Evolutionary conservation across 1,284 basidiomycete genomes (phyloP).

Genomic region (Athelia sp.): DNA sequence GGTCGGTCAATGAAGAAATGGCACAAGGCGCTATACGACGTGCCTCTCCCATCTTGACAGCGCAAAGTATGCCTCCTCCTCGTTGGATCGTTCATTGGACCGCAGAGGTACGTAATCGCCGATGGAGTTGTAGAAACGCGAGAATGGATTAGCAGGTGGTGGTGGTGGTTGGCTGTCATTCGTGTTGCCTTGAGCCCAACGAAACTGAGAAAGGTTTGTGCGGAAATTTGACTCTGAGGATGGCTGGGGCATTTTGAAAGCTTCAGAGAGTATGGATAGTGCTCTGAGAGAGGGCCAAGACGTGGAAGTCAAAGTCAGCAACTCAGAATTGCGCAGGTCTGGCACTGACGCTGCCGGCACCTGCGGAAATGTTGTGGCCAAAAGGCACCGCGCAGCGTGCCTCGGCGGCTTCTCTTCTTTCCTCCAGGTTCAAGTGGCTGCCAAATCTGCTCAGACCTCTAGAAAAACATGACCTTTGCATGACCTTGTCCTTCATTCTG

Average conservation of each 20-base stretch:
- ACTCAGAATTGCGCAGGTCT: too few relatives aligned
- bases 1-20: not conserved
- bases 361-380: too few relatives aligned
- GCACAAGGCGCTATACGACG: constrained; percentile 10
- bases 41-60: constrained; percentile 87
- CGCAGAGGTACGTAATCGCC: constrained; percentile 88
- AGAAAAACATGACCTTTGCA: too few relatives aligned
- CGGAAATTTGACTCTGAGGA: constrained; percentile 66
- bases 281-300: too few relatives aligned
- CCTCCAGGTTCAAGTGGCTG: too few relatives aligned
- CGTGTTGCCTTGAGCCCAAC: constrained; percentile 75
- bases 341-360: too few relatives aligned
- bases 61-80: constrained; percentile 96
- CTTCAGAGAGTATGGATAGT: too few relatives aligned
- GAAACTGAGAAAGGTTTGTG: constrained; percentile 72
- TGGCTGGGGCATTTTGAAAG: constrained; percentile 14
- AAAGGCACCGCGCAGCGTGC: too few relatives aligned
- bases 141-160: constrained; percentile 48
- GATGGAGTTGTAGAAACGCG: constrained; percentile 72
- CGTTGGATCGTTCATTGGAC: constrained; percentile 79
- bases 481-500: too few relatives aligned
- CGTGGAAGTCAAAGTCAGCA: too few relatives aligned
- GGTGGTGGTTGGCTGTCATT: constrained; percentile 59
- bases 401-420: too few relatives aligned
- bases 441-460: too few relatives aligned